Evolutionary conservation across 495 filamentous ascomycete genomes (phyloP).

Genomic region (Daldinia loculata): DNA sequence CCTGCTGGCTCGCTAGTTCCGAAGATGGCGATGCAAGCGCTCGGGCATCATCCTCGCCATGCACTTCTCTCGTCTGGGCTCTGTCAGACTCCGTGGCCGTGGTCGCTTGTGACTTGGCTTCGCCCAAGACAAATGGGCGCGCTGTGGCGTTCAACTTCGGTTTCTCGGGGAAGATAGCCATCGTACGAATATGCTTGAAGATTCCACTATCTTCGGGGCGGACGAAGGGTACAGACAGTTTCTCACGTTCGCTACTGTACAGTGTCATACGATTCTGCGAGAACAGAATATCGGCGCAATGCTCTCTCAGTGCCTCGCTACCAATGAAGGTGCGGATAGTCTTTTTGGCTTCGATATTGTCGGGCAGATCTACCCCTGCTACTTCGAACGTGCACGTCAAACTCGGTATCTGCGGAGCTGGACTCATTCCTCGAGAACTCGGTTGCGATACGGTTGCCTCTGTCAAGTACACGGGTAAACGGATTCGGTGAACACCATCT

Average conservation of each 20-base stretch:
- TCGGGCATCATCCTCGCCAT: constrained; percentile 31
- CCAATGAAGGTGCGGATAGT: constrained; percentile 83
- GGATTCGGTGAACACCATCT: constrained; percentile 71
- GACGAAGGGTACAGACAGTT: constrained; percentile 90
- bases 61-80: constrained; percentile 19
- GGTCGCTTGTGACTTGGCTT: constrained; percentile 39
- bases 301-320: constrained; percentile 83
- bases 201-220: constrained; percentile 86
- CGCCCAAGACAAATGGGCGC: constrained; percentile 56
- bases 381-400: constrained; percentile 82
- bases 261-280: constrained; percentile 88
- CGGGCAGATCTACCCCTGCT: constrained; percentile 58
- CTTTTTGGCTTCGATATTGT: constrained; percentile 57
- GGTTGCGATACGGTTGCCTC: constrained; percentile 85
- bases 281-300: constrained; percentile 91
- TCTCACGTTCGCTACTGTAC: constrained; percentile 85
- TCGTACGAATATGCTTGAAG: constrained; percentile 79
- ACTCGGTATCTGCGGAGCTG: constrained; percentile 79
- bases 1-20: constrained; percentile 46
- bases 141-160: constrained; percentile 61
- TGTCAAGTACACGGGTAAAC: constrained; percentile 84
- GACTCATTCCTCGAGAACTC: constrained; percentile 75
- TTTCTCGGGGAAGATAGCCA: constrained; percentile 58
- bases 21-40: constrained; percentile 44
- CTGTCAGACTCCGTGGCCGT: constrained; percentile 33